Evolutionary conservation across 2,329 filamentous ascomycete species (phyloP), one percentile per base, ranked within the genome.

Genomic region (Penicillium sp.): DNA sequence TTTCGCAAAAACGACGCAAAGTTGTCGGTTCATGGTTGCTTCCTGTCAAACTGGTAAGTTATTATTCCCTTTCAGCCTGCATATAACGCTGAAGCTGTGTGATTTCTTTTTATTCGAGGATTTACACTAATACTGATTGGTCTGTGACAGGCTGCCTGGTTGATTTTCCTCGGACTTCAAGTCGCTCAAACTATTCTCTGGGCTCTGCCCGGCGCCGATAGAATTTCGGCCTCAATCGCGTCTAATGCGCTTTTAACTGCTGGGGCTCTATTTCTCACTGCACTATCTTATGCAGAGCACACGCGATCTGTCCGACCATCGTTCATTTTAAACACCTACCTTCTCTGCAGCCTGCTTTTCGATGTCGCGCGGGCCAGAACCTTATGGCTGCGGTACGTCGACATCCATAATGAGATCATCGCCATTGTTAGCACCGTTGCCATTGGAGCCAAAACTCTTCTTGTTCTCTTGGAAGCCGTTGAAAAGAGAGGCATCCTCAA

Each of bases 251-350:
- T 71, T 3, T 49, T 60, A 27, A 55, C 63, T 7, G 50, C 58
- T 28, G 66, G 62, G 3, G 51, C 60, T 2, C 40, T 66, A 5
- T 45, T 62, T 5, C 60, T 77, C 10, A 55, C 59, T 36, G 42
- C 69, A 10, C 60, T 76, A 26, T 77, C 75, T 1, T 73, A 70
- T 55, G 59, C 72, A 23, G 74, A 78, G 53, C 76, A 78, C 52
- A 55, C 63, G 14, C 69, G 68, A 26, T 70, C 70, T 4, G 61
- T 73, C 34, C 63, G 66, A 14, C 75, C 76, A 1, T 78, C 76
- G 0, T 67, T 71, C 27, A 50, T 77, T n/a, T 59, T 78, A 35
- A 72, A 71, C 41, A 40, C 69, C 26, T 79, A 76, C 53, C 69
- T 78, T 1, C 60, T 72, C 16, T 52, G 72, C 52, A 71, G 73